phyloP scores from a whole-genome alignment of 2,329 filamentous ascomycete species.

The Aspergillus sp. region DNA sequence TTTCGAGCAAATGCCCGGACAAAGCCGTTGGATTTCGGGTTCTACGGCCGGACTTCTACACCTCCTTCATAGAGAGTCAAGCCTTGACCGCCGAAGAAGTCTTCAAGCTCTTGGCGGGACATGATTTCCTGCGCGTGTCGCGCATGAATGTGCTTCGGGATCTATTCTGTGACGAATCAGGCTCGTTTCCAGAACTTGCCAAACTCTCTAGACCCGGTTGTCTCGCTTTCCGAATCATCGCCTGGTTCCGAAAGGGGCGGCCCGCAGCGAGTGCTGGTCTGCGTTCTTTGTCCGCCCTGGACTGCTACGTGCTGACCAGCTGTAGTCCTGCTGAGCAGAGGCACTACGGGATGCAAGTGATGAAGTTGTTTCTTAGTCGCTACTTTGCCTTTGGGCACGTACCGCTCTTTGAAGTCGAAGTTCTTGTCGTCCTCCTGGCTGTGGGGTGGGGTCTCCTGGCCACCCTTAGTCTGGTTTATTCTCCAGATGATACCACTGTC shows the following conservation, averaged over 20 bases:
- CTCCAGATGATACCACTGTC: too few relatives aligned
- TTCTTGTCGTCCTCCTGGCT: neutral
- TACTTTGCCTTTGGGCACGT: neutral
- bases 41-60: constrained; percentile 2
- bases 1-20: neutral
- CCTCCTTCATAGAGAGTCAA: neutral
- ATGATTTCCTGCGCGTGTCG: neutral
- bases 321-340: neutral
- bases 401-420: neutral
- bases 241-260: neutral
- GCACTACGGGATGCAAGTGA: neutral
- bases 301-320: neutral
- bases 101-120: neutral
- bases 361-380: neutral
- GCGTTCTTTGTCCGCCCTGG: neutral
- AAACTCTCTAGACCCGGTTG: neutral
- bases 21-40: neutral
- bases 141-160: neutral
- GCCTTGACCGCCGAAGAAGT: neutral
- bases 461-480: neutral
- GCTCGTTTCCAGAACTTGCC: neutral
- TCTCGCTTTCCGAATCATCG: neutral
- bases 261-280: neutral
- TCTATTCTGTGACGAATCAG: neutral
- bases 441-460: neutral